Conservation (phyloP, 2,329 filamentous ascomycete species). For the Apiospora malaysiana region DNA sequence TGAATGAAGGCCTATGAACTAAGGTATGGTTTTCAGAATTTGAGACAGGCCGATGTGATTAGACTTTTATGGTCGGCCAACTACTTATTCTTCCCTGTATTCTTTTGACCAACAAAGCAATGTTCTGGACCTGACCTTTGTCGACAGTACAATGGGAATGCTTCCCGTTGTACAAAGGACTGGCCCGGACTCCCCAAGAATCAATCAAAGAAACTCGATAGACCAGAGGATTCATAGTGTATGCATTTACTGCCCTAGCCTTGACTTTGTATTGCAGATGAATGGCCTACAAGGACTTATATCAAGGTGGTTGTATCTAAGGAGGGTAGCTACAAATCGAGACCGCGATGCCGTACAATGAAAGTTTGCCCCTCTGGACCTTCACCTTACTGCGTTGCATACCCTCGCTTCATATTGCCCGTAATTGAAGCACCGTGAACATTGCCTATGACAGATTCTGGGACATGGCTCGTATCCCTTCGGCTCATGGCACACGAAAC, state of each 20-base stretch:
- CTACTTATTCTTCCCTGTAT: not conserved
- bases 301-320: not conserved
- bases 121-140: not conserved
- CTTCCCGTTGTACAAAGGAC: not conserved
- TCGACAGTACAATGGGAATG: not conserved
- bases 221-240: not conserved
- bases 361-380: not conserved
- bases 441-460: slow-evolving; percentile 20
- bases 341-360: not conserved
- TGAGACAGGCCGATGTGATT: too few species aligned
- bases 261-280: too few species aligned
- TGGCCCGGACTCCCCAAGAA: too few species aligned
- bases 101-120: not conserved
- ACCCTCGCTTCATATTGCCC: slow-evolving; percentile 23
- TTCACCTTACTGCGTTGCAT: slow-evolving; percentile 8
- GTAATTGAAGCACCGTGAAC: slow-evolving; percentile 19
- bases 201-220: not conserved
- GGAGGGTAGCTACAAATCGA: not conserved
- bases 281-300: not conserved
- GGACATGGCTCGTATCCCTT: not conserved
- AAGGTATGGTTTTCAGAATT: not conserved
- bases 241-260: not conserved
- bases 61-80: not conserved
- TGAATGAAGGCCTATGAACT: not conserved
- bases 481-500: not conserved